Conservation (phyloP, 2,329 filamentous ascomycete species). For the Pseudogymnoascus sp. region DNA sequence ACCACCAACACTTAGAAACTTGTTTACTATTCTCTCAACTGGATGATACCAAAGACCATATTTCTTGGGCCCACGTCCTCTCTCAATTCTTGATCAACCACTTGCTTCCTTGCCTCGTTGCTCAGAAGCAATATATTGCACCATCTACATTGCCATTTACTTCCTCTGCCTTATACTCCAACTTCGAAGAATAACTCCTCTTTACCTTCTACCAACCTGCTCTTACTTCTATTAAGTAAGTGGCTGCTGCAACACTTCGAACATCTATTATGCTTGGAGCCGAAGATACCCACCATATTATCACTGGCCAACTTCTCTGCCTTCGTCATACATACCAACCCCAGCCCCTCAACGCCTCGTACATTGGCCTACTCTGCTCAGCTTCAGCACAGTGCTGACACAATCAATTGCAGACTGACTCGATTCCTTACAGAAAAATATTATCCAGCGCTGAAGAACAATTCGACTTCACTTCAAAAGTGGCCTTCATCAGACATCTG, state of each 20-base stretch:
- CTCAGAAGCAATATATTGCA: neutral
- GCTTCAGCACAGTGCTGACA: too few relatives aligned
- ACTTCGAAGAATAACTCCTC: neutral
- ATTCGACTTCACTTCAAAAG: neutral
- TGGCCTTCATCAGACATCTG: neutral
- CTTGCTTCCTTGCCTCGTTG: neutral
- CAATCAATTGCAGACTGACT: neutral
- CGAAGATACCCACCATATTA: neutral
- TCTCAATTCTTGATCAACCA: neutral
- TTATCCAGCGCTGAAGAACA: neutral
- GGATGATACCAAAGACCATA: neutral
- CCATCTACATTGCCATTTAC: neutral
- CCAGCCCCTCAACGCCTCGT: neutral
- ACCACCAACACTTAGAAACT: neutral
- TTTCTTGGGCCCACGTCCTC: neutral
- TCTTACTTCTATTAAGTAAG: neutral
- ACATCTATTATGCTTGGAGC: neutral
- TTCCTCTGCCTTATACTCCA: neutral
- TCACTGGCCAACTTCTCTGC: neutral
- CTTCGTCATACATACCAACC: neutral
- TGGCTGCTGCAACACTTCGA: neutral
- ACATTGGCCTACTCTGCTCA: neutral
- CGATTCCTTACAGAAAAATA: neutral
- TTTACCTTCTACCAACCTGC: neutral
- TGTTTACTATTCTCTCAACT: neutral